Evolutionary conservation across 495 filamentous ascomycete species (phyloP).

Genomic region (Arthonia radiata): DNA sequence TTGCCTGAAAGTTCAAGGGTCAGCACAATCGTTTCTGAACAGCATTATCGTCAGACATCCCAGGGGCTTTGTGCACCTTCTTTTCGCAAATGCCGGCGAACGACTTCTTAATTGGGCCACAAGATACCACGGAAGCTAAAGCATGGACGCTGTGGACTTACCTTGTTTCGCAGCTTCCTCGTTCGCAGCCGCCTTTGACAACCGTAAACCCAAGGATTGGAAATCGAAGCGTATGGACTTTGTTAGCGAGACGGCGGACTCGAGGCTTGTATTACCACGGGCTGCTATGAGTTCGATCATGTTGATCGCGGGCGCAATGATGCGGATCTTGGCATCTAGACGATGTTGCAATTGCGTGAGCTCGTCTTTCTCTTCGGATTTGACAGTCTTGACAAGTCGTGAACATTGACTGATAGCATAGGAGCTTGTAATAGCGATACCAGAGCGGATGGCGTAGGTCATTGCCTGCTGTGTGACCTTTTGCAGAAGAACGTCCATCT

Average conservation of each 20-base stretch:
- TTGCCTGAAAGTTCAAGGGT: conserved; percentile 22
- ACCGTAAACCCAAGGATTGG: conserved; percentile 51
- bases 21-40: no score
- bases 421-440: conserved; percentile 61
- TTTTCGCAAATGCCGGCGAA: no score
- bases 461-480: conserved; percentile 60
- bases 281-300: conserved; percentile 85
- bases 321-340: conserved; percentile 67
- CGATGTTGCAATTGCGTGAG: conserved; percentile 45
- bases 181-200: conserved; percentile 42
- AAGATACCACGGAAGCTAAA: no score
- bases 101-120: no score
- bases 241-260: conserved; percentile 67
- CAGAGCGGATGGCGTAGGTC: conserved; percentile 81
- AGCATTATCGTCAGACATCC: no score
- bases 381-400: conserved; percentile 52
- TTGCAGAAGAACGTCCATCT: conserved; percentile 57
- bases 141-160: no score
- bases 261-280: conserved; percentile 81
- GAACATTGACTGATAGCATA: conserved; percentile 69
- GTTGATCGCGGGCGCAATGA: conserved; percentile 79
- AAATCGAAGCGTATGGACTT: conserved; percentile 77
- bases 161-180: no score
- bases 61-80: no score
- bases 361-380: conserved; percentile 45